Base-by-base conservation (phyloP, 305 asterid species). In the Ilex paraguariensis region DNA sequence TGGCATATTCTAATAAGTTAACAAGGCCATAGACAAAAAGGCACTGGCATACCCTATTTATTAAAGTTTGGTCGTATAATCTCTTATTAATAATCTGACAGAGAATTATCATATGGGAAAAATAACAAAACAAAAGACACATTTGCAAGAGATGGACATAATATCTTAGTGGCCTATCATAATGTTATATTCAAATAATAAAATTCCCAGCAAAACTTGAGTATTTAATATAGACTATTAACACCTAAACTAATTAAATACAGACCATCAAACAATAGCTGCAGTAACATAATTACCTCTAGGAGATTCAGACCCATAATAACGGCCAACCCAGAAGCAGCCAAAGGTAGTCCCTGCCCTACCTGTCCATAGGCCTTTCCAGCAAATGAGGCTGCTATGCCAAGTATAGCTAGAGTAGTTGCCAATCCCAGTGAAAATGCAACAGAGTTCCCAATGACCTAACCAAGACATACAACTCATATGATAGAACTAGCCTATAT, bases 331-430 rank as follows among this genome's bases (percentile, higher is more conserved):
- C 75, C 61, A 28, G 98, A 90, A 70, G 98, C 97, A 74, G 88
- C 98, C 65, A 90, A 33, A 7, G 98, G 98, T 54, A 92, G 72
- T 63, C 98, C 98, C 73, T 90, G 97, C 56, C 98, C 97, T 54
- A 92, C 71, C 76, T 92, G 98, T 73, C 97, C 98, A 71, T 90
- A 92, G 36, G 98, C 97, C 82, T 90, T 92, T 72, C 98, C 98
- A 63, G 98, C 98, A 80, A 90, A 85, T 60, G 98, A 91, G 69
- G 98, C 98, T 55, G 83, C 98, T 59, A 92, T 66, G 53, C 98
- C 98, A 64, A 92, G 93, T 54, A 92, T 68, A 63, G 98, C 98
- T 69, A 92, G 71, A 13, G 98, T 85, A 31, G 97, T 90, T 7
- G 98, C 98, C 82, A 92, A 75, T 67, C 98, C 98, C 82, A 92